Percentiles rank a stretch among this genome's conserved stretches.
Conservation (phyloP, 148 eudicot genomes). For the Salicornia ramosissima region DNA sequence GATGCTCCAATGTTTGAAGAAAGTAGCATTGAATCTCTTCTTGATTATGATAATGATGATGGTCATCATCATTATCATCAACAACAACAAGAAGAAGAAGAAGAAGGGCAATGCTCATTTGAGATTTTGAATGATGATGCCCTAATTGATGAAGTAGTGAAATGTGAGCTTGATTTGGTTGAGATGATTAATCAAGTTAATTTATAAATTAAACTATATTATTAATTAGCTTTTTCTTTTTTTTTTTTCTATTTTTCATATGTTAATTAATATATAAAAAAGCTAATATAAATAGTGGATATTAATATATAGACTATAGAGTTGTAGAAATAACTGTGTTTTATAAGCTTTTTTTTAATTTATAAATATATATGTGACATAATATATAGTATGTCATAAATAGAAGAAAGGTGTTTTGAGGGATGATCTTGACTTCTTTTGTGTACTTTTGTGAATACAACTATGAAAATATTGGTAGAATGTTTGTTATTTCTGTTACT, state of each 20-base stretch:
- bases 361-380: not conserved
- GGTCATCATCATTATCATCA: not conserved
- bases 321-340: not conserved
- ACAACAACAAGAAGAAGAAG: too few relatives aligned
- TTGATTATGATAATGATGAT: slow-evolving; percentile 20
- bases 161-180: slow-evolving; percentile 54
- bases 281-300: too few relatives aligned
- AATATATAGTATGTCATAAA: not conserved
- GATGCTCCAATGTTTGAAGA: slow-evolving; percentile 41
- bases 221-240: too few relatives aligned
- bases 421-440: slow-evolving; percentile 16
- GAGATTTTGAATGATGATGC: slow-evolving; percentile 9
- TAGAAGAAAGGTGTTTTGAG: too few relatives aligned
- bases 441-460: slow-evolving; percentile 2
- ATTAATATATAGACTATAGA: too few relatives aligned
- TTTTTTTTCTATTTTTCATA: too few relatives aligned
- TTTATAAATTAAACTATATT: slow-evolving; percentile 12
- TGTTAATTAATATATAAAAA: too few relatives aligned
- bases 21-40: slow-evolving; percentile 43
- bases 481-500: slow-evolving; percentile 20
- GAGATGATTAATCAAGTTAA: slow-evolving; percentile 56
- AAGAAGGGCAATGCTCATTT: not conserved
- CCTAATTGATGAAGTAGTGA: slow-evolving; percentile 14
- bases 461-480: slow-evolving; percentile 5
- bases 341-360: slow-evolving; percentile 2